phyloP scores from a whole-genome alignment of 495 filamentous ascomycete genomes.

The Neurospora terricola region DNA sequence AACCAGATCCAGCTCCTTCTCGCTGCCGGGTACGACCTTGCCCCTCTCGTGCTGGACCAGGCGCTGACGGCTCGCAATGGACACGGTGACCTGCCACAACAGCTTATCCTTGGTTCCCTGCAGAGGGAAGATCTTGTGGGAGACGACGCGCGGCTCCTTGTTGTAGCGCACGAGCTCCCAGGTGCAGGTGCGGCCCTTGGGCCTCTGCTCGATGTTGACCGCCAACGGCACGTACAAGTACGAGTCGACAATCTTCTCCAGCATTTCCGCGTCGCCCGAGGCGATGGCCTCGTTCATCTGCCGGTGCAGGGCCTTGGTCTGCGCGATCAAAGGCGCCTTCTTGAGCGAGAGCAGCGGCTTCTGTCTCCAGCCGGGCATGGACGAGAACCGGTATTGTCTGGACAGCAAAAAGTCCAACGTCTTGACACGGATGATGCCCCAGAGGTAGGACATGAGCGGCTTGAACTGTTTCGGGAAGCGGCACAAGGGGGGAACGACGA shows the following conservation, averaged over 20 bases:
- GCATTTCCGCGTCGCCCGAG: slow-evolving; percentile 44
- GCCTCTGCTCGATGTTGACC: slow-evolving; percentile 46
- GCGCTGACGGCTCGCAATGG: slow-evolving; percentile 58
- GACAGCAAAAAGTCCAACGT: background rate
- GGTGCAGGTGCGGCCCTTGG: slow-evolving; percentile 33
- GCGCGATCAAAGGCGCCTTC: slow-evolving; percentile 31
- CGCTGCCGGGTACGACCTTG: slow-evolving; percentile 32
- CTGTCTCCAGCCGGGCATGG: slow-evolving; percentile 20
- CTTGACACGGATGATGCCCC: slow-evolving; percentile 10
- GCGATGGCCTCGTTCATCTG: slow-evolving; percentile 68
- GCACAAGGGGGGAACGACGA: slow-evolving; percentile 15
- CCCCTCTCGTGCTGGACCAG: slow-evolving; percentile 33
- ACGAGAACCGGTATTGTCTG: slow-evolving; percentile 11
- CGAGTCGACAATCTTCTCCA: slow-evolving; percentile 50
- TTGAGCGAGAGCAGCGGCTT: slow-evolving; percentile 28
- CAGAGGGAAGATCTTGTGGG: slow-evolving; percentile 46
- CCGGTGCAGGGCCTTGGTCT: slow-evolving; percentile 51
- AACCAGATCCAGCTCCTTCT: slow-evolving; percentile 49
- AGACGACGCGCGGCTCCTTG: slow-evolving; percentile 46
- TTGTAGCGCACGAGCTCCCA: slow-evolving; percentile 63
- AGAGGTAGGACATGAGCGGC: slow-evolving; percentile 4
- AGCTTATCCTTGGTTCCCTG: slow-evolving; percentile 22
- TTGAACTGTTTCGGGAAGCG: slow-evolving; percentile 7
- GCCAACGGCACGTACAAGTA: slow-evolving; percentile 49
- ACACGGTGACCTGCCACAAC: slow-evolving; percentile 63